Evolutionary conservation across 768 basidiomycete genomes (phyloP).

Genomic region (Calocera cornea): DNA sequence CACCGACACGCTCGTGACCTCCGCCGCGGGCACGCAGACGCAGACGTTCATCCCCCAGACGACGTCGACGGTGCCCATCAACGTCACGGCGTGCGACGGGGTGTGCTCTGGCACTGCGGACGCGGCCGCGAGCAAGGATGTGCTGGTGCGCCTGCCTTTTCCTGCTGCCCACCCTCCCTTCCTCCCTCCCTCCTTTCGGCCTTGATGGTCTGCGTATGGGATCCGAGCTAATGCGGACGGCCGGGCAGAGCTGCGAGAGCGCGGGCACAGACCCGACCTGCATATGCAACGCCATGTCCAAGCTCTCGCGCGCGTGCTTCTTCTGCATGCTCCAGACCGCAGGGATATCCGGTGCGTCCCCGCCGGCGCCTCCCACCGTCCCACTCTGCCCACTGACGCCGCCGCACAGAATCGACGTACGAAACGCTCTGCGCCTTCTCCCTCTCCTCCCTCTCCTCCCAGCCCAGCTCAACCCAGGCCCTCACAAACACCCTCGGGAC

Average conservation of each 20-base stretch:
- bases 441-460: too few relatives aligned
- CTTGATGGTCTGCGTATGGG: too few relatives aligned
- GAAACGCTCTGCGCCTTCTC: background rate
- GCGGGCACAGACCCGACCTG: background rate
- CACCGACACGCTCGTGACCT: background rate
- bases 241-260: background rate
- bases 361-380: background rate
- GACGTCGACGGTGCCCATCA: background rate
- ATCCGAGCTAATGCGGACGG: too few relatives aligned
- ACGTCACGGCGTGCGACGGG: background rate
- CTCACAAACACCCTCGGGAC: too few relatives aligned
- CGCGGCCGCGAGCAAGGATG: background rate
- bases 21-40: too few relatives aligned
- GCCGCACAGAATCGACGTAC: background rate
- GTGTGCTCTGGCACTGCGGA: background rate
- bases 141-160: background rate
- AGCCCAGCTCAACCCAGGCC: too few relatives aligned
- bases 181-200: too few relatives aligned
- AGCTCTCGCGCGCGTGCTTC: background rate
- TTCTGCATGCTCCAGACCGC: background rate
- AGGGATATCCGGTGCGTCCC: background rate
- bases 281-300: background rate
- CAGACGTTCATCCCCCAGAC: background rate
- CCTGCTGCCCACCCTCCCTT: too few relatives aligned
- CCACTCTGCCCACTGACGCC: background rate